Evolutionary conservation across 495 filamentous ascomycete species (phyloP), one percentile per base, ranked within the genome.

Genomic region (Aspergillus nidulans): DNA sequence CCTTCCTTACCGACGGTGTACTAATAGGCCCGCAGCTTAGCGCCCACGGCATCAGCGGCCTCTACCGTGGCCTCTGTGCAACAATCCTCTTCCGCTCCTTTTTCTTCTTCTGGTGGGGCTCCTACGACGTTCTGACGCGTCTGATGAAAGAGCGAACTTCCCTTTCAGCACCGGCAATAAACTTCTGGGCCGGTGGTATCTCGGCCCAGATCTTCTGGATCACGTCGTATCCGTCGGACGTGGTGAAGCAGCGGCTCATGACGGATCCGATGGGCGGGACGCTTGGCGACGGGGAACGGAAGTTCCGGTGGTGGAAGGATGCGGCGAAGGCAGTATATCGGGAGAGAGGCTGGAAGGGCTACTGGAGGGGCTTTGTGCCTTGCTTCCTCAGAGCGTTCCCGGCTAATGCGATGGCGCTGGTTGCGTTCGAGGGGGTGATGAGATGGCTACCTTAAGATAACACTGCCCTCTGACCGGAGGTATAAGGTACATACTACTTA

Each of bases 181-280:
- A 97, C 63, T 98, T 98, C 77, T 97, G 91, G 94, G 94, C 94
- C 0, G 94, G 94, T 12, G 94, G 94, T 1, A 75, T 97, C 47
- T 88, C 84, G 28, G 92, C 94, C 1, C 92, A 97, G 75, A 71
- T 95, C 34, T 98, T 96, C 73, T 98, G 94, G 94, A 63, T 95
- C 2, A 88, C 86, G 20, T 86, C 85, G 40, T 98, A 98, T 65
- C 94, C 94, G 12, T 87, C 85, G 26, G 94, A 98, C 64, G 92
- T 97, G 13, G 88, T 98, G 20, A 98, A 98, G 76, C 92, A 97
- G 70, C 83, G 91, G n/a, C 84, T 98, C 48, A 97, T 98, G 94
- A 95, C 91, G 18, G 94, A 97, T 67, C 82, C 85, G 1, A 72
- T 98, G 57, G 92, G 86, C 4, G 83, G 85, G 0, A 78, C 78